These are phyloP conservation scores for Globisporangium parvum DNA, from an alignment of 352 stramenopile species.

Conservation along the genomic window DNA sequence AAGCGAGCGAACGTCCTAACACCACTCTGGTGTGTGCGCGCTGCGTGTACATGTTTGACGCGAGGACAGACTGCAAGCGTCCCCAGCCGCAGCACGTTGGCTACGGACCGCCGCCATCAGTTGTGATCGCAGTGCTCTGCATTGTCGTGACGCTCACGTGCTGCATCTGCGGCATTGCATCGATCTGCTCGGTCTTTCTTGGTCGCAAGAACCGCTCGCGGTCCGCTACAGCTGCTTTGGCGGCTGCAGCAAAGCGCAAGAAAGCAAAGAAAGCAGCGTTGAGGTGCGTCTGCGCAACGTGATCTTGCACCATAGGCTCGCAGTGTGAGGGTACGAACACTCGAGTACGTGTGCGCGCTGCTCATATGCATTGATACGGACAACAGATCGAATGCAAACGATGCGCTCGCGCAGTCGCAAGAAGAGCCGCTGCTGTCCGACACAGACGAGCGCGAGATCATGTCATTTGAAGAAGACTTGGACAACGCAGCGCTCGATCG, in stretches of 20 bases:
- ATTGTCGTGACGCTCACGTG: conserved; percentile 78
- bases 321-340: too few species aligned
- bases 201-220: conserved; percentile 14
- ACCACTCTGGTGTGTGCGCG: too few species aligned
- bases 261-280: conserved; percentile 25
- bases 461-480: conserved; percentile 54
- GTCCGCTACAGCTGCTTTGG: background rate
- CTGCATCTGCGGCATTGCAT: conserved; percentile 70
- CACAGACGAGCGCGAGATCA: conserved; percentile 41
- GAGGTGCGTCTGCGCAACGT: conserved; percentile 1
- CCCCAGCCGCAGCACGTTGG: conserved; percentile 65
- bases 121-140: conserved; percentile 81
- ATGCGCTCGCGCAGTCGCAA: conserved; percentile 30
- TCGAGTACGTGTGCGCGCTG: too few species aligned
- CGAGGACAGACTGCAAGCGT: conserved; percentile 65
- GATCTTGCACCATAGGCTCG: background rate
- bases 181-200: conserved; percentile 75
- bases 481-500: conserved; percentile 49
- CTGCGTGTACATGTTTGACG: background rate
- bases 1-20: too few species aligned
- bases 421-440: conserved; percentile 46
- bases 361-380: background rate
- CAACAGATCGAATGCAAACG: conserved; percentile 21
- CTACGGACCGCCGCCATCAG: conserved; percentile 71
- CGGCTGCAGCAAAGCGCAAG: background rate